These are phyloP conservation scores for Lasiosphaeria ovina DNA, from an alignment of 495 filamentous ascomycete genomes.

Conservation along the genomic window DNA sequence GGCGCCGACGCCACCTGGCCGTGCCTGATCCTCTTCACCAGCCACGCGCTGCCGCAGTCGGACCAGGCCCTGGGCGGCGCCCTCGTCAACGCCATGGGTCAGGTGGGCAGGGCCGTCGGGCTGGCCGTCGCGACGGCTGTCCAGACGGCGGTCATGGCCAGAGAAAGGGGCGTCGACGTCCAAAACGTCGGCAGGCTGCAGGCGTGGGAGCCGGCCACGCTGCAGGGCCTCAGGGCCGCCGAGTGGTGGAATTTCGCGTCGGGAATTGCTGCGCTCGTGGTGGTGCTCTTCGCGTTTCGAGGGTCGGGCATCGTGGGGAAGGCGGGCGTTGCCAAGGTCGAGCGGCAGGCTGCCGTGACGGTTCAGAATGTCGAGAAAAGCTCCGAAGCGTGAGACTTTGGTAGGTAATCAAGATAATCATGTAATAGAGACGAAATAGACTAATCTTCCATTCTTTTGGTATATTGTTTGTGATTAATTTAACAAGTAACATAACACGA, in stretches of 20 bases:
- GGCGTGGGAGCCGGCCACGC: slow-evolving; percentile 41
- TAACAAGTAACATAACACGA: no score
- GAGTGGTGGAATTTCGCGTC: slow-evolving; percentile 54
- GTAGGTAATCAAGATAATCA: no score
- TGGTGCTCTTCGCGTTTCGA: slow-evolving; percentile 42
- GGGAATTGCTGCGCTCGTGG: slow-evolving; percentile 32
- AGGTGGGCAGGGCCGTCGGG: slow-evolving; percentile 56
- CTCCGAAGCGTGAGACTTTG: no score
- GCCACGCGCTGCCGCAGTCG: slow-evolving; percentile 53
- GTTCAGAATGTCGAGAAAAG: no score
- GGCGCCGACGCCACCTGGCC: slow-evolving; percentile 61
- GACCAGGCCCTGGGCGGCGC: slow-evolving; percentile 62
- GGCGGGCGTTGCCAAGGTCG: neutral
- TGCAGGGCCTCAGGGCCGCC: slow-evolving; percentile 51
- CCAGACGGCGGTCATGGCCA: slow-evolving; percentile 53
- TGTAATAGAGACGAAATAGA: no score
- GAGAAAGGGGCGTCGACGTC: slow-evolving; percentile 38
- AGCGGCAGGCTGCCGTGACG: no score
- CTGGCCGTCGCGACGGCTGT: slow-evolving; percentile 58
- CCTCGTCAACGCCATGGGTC: slow-evolving; percentile 58
- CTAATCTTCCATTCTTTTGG: no score
- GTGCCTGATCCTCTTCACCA: slow-evolving; percentile 57
- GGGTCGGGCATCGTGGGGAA: slow-evolving; percentile 46
- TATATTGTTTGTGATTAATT: no score
- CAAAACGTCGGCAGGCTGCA: slow-evolving; percentile 34